Evolutionary conservation across 139 green algal genomes (phyloP).

Genomic region (Chlorella sp.): DNA sequence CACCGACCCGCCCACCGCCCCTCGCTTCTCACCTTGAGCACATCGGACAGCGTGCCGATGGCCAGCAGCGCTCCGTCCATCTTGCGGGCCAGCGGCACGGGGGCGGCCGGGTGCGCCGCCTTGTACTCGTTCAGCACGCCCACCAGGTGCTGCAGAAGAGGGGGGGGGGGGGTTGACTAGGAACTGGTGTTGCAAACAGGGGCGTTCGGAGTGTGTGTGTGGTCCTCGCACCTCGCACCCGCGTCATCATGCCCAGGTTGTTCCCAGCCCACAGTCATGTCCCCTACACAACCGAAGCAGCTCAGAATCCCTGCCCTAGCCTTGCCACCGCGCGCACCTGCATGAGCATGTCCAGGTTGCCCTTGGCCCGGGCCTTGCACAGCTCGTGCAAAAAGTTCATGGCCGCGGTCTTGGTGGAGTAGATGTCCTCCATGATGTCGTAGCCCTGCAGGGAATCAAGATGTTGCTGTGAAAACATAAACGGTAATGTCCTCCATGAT

Average conservation of each 20-base stretch:
- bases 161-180: not conserved
- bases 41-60: conserved; percentile 79
- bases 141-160: conserved; percentile 39
- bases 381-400: conserved; percentile 90
- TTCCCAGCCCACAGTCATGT: not conserved
- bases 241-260: too few relatives aligned
- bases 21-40: conserved; percentile 68
- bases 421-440: conserved; percentile 99
- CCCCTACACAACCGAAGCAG: not conserved
- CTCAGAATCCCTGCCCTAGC: not conserved
- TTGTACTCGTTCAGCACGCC: conserved; percentile 51
- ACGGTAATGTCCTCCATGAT: not conserved
- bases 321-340: conserved; percentile 1
- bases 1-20: too few relatives aligned
- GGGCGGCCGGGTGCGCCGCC: conserved; percentile 28
- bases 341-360: conserved; percentile 76
- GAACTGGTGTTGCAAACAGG: not conserved
- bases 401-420: conserved; percentile 87
- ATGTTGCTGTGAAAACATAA: not conserved
- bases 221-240: too few relatives aligned
- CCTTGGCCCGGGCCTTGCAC: conserved; percentile 64
- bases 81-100: conserved; percentile 58
- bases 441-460: conserved; percentile 73
- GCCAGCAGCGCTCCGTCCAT: conserved; percentile 93
- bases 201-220: too few relatives aligned